phyloP scores from a whole-genome alignment of 192 early-diverging fungal genomes.

The Chytriomyces confervae region DNA sequence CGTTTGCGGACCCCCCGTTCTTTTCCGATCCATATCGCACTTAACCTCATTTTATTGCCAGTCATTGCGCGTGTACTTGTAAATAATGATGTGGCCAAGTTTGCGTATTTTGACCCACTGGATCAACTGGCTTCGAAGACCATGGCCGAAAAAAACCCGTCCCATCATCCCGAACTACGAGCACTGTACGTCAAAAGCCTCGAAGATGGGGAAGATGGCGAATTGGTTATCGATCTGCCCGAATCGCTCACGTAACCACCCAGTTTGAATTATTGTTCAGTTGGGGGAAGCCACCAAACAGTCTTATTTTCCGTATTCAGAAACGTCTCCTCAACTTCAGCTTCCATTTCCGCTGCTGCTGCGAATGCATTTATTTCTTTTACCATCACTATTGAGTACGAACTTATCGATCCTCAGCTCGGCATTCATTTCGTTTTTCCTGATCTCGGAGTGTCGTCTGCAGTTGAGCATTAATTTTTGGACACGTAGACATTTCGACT shows the following conservation, averaged over 20 bases:
- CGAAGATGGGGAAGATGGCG: slow-evolving; percentile 50
- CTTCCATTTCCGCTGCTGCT: not conserved
- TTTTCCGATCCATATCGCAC: not conserved
- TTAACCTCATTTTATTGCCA: slow-evolving; percentile 13
- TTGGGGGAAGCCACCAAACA: not conserved
- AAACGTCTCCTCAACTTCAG: not conserved
- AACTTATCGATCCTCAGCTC: slow-evolving; percentile 31
- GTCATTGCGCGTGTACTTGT: slow-evolving; percentile 30
- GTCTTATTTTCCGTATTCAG: not conserved
- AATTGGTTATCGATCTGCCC: slow-evolving; percentile 44
- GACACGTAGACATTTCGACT: not conserved
- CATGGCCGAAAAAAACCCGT: slow-evolving; percentile 21
- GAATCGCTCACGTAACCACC: not conserved
- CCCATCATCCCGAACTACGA: slow-evolving; percentile 40
- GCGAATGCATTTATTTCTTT: slow-evolving; percentile 6
- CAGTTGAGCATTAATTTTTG: slow-evolving; percentile 27
- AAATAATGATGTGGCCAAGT: slow-evolving; percentile 31
- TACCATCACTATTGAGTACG: slow-evolving; percentile 38
- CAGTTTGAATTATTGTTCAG: not conserved
- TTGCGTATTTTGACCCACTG: slow-evolving; percentile 35
- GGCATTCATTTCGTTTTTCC: slow-evolving; percentile 49
- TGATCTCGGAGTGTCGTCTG: slow-evolving; percentile 25
- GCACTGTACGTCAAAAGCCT: slow-evolving; percentile 34
- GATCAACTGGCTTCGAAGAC: slow-evolving; percentile 7
- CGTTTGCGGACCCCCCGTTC: slow-evolving; percentile 1